Evolutionary conservation across 768 basidiomycete species (phyloP).

Genomic region (Suillus hirtellus): DNA sequence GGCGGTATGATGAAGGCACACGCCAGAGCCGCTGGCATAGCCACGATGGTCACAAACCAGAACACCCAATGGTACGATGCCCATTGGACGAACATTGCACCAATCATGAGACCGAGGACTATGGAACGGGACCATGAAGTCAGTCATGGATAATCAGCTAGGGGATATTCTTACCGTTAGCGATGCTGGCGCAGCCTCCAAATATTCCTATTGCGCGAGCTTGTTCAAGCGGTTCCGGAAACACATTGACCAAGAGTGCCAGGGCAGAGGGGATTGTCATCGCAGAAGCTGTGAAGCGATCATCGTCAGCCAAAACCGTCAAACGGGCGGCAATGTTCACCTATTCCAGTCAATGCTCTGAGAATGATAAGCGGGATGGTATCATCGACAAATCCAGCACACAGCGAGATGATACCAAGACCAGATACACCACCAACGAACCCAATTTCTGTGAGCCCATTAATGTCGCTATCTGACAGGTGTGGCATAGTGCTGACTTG

Average conservation of each 20-base stretch:
- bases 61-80: constrained; percentile 53
- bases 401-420: constrained; percentile 46
- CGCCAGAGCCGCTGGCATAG: constrained; percentile 32
- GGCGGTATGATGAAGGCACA: constrained; percentile 38
- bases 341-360: constrained; percentile 51
- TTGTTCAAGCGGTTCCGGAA: constrained; percentile 47
- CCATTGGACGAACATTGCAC: constrained; percentile 43
- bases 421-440: constrained; percentile 42
- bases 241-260: constrained; percentile 50
- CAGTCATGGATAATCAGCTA: background rate
- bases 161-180: constrained; percentile 37
- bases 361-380: constrained; percentile 51
- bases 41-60: constrained; percentile 45
- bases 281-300: constrained; percentile 38
- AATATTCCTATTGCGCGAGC: constrained; percentile 48
- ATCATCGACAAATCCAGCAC: constrained; percentile 46
- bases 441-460: constrained; percentile 31
- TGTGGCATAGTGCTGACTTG: constrained; percentile 31
- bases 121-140: constrained; percentile 1
- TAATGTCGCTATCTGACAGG: background rate
- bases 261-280: constrained; percentile 53
- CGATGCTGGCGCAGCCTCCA: constrained; percentile 46
- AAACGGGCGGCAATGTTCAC: constrained; percentile 23
- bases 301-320: constrained; percentile 8
- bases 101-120: constrained; percentile 46